Conservation (phyloP, 805 yeast genomes). For the Pichia rugopelliculosa region DNA sequence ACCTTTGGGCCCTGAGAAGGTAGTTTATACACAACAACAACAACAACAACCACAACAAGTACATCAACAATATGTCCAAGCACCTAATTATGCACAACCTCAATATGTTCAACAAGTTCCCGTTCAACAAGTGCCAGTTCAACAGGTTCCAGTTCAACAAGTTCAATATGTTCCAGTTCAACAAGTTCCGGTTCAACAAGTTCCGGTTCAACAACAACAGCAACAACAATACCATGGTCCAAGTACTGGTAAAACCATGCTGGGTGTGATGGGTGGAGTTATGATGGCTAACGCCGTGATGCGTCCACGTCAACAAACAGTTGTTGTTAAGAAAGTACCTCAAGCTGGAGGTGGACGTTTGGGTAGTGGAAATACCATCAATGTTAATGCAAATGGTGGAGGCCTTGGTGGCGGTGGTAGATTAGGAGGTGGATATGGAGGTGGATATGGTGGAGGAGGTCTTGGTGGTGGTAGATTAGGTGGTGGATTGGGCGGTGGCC, state of each 20-base stretch:
- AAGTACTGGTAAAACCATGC: constrained; percentile 3
- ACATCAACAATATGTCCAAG: not conserved
- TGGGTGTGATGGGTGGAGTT: constrained; percentile 8
- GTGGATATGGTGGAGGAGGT: not conserved
- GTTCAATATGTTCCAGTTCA: not conserved
- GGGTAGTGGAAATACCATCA: not conserved
- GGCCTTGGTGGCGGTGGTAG: not conserved
- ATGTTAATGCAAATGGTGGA: not conserved
- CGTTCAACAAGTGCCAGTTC: not conserved
- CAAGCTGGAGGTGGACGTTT: not conserved
- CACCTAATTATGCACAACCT: not conserved
- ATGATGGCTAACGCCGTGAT: constrained; percentile 2
- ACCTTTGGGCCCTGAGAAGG: not conserved
- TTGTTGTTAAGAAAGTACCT: not conserved
- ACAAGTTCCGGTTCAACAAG: not conserved
- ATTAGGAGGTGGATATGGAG: not conserved
- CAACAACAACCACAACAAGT: not conserved
- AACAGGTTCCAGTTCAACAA: not conserved
- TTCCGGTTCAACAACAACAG: not conserved
- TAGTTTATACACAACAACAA: not conserved
- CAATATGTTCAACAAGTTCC: not conserved
- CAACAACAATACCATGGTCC: not conserved
- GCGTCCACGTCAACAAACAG: not conserved
- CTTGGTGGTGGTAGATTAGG: constrained; percentile 2
- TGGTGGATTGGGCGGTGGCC: not conserved